Percentiles rank a stretch among this genome's conserved stretches.
Evolutionary conservation across 1,284 basidiomycete species (phyloP).

Genomic region (Cerrena zonata): DNA sequence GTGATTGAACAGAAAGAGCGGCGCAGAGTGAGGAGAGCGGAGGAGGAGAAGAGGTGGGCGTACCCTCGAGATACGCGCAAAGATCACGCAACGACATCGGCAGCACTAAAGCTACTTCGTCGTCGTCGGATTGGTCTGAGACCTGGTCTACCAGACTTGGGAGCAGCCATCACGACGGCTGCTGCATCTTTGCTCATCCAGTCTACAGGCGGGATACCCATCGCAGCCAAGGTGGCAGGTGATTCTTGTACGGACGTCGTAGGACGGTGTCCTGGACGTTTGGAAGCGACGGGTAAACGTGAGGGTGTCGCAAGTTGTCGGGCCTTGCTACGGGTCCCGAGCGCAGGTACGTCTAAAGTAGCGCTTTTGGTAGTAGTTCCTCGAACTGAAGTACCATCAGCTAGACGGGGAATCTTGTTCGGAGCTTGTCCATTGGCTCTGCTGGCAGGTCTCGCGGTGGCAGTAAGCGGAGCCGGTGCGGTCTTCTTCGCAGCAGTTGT

Average conservation of each 20-base stretch:
- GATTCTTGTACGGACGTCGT: slow-evolving; percentile 48
- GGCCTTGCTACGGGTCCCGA: slow-evolving; percentile 30
- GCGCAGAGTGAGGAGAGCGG: not conserved
- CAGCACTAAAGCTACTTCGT: slow-evolving; percentile 76
- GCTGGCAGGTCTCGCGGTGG: slow-evolving; percentile 16
- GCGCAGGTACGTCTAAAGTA: slow-evolving; percentile 21
- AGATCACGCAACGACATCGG: slow-evolving; percentile 67
- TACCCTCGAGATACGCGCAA: not conserved
- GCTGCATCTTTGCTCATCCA: slow-evolving; percentile 70
- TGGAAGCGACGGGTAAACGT: slow-evolving; percentile 59
- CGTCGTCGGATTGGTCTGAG: slow-evolving; percentile 63
- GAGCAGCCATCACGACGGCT: slow-evolving; percentile 61
- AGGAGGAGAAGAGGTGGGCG: not conserved
- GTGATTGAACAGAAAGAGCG: not conserved
- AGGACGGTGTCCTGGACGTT: slow-evolving; percentile 43
- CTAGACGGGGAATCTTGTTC: slow-evolving; percentile 72
- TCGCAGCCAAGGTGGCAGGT: slow-evolving; percentile 30
- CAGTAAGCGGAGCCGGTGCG: slow-evolving; percentile 26
- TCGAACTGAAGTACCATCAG: slow-evolving; percentile 45
- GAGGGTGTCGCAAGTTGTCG: slow-evolving; percentile 53
- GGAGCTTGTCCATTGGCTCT: slow-evolving; percentile 44
- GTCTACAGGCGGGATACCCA: slow-evolving; percentile 37
- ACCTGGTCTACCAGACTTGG: slow-evolving; percentile 65
- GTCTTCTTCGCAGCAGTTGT: slow-evolving; percentile 43
- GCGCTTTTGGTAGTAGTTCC: slow-evolving; percentile 32